These are phyloP conservation scores for Leptosphaerulina australis DNA, from an alignment of 2,329 filamentous ascomycete species.

Conservation along the genomic window DNA sequence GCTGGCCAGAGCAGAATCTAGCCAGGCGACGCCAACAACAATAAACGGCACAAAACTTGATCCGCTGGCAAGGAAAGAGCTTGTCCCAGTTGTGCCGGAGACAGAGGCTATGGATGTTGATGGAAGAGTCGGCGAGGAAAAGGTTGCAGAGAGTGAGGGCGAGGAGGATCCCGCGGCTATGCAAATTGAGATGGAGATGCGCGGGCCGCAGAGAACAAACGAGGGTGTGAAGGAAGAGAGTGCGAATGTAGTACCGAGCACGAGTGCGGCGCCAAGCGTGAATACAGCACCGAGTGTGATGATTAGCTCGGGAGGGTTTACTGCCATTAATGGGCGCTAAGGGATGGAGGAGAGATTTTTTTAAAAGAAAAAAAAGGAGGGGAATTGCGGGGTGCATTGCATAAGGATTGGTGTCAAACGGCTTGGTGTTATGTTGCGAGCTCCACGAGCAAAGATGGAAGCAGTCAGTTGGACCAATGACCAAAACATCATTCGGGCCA, in stretches of 20 bases:
- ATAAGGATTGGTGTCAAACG: too few species aligned
- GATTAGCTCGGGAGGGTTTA: slow-evolving; percentile 36
- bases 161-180: slow-evolving; percentile 44
- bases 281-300: slow-evolving; percentile 1
- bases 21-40: slow-evolving; percentile 1
- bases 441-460: too few species aligned
- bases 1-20: background rate
- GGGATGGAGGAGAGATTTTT: too few species aligned
- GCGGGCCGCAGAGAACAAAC: slow-evolving; percentile 32
- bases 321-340: slow-evolving; percentile 42
- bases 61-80: slow-evolving; percentile 20
- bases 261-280: background rate
- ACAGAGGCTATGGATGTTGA: slow-evolving; percentile 16
- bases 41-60: slow-evolving; percentile 17
- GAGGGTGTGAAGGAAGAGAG: slow-evolving; percentile 8
- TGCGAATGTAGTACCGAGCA: background rate
- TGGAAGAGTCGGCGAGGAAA: slow-evolving; percentile 5
- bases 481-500: background rate
- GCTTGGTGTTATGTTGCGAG: too few species aligned
- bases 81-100: slow-evolving; percentile 12
- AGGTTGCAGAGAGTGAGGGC: slow-evolving; percentile 30
- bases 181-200: slow-evolving; percentile 51
- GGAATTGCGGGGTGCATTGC: too few species aligned
- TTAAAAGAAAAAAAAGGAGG: too few species aligned
- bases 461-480: too few species aligned